Percentiles rank a stretch among this genome's conserved stretches.
These are phyloP conservation scores for Fonsecaea nubica DNA, from an alignment of 2,329 filamentous ascomycete genomes.

Conservation along the genomic window DNA sequence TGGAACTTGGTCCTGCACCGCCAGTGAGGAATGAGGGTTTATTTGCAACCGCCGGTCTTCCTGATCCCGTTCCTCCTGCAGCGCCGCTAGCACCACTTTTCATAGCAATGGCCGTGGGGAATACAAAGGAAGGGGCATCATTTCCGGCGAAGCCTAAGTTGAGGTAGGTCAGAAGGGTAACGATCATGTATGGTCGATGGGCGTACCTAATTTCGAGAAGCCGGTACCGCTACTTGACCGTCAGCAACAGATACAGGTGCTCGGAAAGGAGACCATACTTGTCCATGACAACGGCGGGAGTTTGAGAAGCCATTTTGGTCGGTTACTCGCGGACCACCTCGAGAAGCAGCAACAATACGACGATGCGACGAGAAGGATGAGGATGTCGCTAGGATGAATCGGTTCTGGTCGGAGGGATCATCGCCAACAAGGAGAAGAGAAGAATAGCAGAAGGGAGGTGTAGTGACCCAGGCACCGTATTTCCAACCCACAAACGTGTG, in stretches of 20 bases:
- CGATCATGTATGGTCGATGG: constrained; percentile 17
- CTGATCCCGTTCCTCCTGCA: constrained; percentile 74
- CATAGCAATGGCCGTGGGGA: constrained; percentile 97
- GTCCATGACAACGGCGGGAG: constrained; percentile 99
- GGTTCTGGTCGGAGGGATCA: constrained; percentile 21
- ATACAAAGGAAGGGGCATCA: constrained; percentile 98
- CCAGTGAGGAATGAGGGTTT: constrained; percentile 96
- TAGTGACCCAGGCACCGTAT: not conserved
- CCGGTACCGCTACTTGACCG: constrained; percentile 82
- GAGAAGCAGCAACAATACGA: constrained; percentile 12
- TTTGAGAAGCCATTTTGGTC: constrained; percentile 86
- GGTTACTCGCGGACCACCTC: constrained; percentile 7
- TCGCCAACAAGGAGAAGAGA: constrained; percentile 19
- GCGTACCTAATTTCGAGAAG: constrained; percentile 95
- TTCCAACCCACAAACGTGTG: constrained; percentile 3
- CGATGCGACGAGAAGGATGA: constrained; percentile 12
- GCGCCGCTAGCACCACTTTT: constrained; percentile 76
- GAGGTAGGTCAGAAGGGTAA: constrained; percentile 24
- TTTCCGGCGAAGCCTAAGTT: constrained; percentile 91
- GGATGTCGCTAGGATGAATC: constrained; percentile 22
- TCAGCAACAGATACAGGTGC: constrained; percentile 46
- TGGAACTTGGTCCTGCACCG: constrained; percentile 79
- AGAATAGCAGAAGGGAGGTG: too few species aligned
- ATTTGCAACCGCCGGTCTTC: constrained; percentile 86
- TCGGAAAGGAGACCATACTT: constrained; percentile 72